Base-by-base conservation (phyloP, 1,284 basidiomycete species). In the Puccinia triticina region DNA sequence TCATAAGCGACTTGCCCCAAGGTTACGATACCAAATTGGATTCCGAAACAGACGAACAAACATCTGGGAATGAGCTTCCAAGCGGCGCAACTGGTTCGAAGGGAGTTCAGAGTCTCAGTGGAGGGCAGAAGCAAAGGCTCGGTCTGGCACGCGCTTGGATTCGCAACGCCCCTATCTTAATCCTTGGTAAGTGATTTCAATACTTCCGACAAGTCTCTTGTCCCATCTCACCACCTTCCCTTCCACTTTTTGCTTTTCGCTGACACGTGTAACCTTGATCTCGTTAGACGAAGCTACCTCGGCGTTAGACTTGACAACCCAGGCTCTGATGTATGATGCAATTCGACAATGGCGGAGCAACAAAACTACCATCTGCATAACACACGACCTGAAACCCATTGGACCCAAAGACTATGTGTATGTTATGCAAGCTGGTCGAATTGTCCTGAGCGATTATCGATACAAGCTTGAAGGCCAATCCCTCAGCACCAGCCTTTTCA, bases 331-430 rank as follows among this genome's bases (percentile, higher is more conserved):
- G 12, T 94, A 94, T 84, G 92, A 94, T 84, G 94, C 94, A 0
- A 90, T 98, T 88, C 93, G 93, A 86, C 88, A 88, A 26, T 96
- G 94, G 93, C 90, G 95, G 29, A 87, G 87, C 34, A 92, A 93
- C 87, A 92, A 91, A 86, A 97, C 96, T 0, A 99, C 96, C 0
- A 92, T 99, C 85, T 92, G 98, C 83, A 97, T 98, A 88, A 98
- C 96, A 0, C 96, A 98, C 87, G 96, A 98, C 85, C 90, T 98
- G 16, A 92, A 92, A 0, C 93, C 95, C 85, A 93, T 99, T 84
- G 88, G 88, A 4, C 79, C 89, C 0, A 88, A 89, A 23, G 96
- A 98, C 87, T 98, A 96, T 85, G 93, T 96, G 21, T 98, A 98
- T 86, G 92, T 98, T 4, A 91, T 99, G 89, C 91, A 92, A 84